Conservation (phyloP, 371 early-diverging fungal species). For the Haplosporangium sp. region DNA sequence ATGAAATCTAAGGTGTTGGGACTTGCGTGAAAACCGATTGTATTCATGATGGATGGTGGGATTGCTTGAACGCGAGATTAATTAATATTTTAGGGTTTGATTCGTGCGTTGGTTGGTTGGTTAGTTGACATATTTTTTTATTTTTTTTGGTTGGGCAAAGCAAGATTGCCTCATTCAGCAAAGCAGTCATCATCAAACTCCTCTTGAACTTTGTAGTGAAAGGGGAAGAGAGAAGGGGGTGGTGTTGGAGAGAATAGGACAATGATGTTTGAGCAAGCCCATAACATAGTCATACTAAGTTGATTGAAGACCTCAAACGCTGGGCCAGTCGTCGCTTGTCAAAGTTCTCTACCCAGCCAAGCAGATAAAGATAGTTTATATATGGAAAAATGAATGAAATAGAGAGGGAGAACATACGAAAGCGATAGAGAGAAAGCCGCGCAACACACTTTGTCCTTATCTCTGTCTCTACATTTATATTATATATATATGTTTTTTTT, state of each 20-base stretch:
- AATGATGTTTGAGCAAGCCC: not conserved
- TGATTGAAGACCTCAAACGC: too few relatives aligned
- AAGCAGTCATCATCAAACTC: not conserved
- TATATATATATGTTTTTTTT: not conserved
- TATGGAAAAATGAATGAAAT: too few relatives aligned
- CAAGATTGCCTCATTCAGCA: not conserved
- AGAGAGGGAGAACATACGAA: too few relatives aligned
- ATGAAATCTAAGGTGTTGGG: not conserved
- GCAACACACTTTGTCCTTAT: not conserved
- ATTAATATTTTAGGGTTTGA: not conserved
- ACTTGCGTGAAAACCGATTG: constrained; percentile 51
- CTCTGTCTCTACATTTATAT: not conserved
- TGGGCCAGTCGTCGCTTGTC: not conserved
- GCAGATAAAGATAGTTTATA: too few relatives aligned
- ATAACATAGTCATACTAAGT: too few relatives aligned
- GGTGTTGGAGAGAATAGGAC: not conserved
- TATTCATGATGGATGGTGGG: constrained; percentile 28
- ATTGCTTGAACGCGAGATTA: not conserved
- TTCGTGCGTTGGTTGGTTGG: not conserved
- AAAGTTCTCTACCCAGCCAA: not conserved
- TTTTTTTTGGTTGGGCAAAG: constrained; percentile 12
- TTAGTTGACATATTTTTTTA: not conserved
- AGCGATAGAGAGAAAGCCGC: not conserved
- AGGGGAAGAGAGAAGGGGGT: not conserved
- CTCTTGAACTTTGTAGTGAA: not conserved